Base-by-base conservation (phyloP, 2,329 filamentous ascomycete species). In the Pseudogymnoascus sp. region DNA sequence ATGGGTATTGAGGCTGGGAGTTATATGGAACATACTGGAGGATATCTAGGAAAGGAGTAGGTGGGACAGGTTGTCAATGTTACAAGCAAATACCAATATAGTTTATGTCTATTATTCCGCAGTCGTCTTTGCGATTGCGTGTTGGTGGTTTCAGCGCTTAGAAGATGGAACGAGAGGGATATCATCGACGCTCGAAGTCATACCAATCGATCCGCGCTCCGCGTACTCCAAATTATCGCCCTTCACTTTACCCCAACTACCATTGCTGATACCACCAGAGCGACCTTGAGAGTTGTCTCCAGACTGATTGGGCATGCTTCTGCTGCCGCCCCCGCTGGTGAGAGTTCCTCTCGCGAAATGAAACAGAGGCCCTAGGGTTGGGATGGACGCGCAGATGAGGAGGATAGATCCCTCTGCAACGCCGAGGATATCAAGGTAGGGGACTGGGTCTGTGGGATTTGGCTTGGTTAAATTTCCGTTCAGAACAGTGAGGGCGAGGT, bases 381-480 rank as follows among this genome's bases (percentile, higher is more conserved):
- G 60, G 8, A 62, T 31, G 28, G 60, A 62, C 12, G 60, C 60
- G 14, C 60, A 62, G 37, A 62, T 62, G 18, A 62, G 36, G 21
- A 53, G 21, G 28, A 62, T 62, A 21, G 37, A 53, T 12, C 60
- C 60, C 40, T 71, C 68, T 23, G 68, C 65, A 44, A 71, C 67
- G 40, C 70, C 71, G 10, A 72, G 64, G 23, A 71, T 71, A 42
- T 69, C 66, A 7, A 73, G 70, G 31, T 70, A 71, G 12, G 66
- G 67, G 1, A 69, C 64, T 11, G 71, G 68, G 31, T 67, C 70
- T 71, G 62, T 59, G 60, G 16, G 60, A 40, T 40, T 36, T 21
- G n/a, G 11, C 12, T 40, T 37, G 31, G 23, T 60, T 60, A 60
- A 31, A 37, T 60, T 40, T 21, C 18, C 6, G n/a, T 68, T 8